phyloP scores from a whole-genome alignment of 2,329 filamentous ascomycete genomes.

The Paecilomyces variotii region DNA sequence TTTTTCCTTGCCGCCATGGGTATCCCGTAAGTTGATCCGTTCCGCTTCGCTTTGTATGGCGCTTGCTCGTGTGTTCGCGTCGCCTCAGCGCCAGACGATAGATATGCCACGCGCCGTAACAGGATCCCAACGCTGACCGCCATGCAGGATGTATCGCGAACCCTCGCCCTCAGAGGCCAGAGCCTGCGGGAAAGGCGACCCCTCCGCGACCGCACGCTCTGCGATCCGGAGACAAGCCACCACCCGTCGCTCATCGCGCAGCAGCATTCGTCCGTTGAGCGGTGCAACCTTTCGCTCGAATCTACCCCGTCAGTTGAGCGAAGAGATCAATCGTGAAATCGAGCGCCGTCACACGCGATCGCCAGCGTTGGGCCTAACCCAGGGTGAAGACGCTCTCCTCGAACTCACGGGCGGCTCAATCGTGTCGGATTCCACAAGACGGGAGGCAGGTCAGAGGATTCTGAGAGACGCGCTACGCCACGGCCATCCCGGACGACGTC shows the following conservation, averaged over 20 bases:
- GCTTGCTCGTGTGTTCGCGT: conserved; percentile 7
- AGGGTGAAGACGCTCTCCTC: conserved; percentile 18
- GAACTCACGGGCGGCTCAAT: conserved; percentile 2
- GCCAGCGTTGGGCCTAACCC: conserved; percentile 15
- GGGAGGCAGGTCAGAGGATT: conserved; percentile 26
- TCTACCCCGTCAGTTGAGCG: conserved; percentile 19
- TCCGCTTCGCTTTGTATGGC: conserved; percentile 4
- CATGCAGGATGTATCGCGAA: conserved; percentile 46
- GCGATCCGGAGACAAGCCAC: conserved; percentile 48
- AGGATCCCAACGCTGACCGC: conserved; percentile 12
- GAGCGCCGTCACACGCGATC: conserved; percentile 21
- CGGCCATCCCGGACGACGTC: conserved; percentile 22
- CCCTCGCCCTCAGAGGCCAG: conserved; percentile 40
- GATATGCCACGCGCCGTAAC: conserved; percentile 1
- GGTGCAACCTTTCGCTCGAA: conserved; percentile 20
- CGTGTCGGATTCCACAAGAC: conserved; percentile 19
- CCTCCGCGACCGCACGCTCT: conserved; percentile 46
- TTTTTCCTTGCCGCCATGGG: conserved; percentile 24
- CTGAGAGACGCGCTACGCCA: conserved; percentile 28
- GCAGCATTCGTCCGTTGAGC: conserved; percentile 18
- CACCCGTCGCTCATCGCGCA: conserved; percentile 24
- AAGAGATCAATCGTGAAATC: conserved; percentile 17
- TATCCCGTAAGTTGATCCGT: conserved; percentile 31
- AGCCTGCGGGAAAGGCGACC: conserved; percentile 43
- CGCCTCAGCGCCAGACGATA: conserved; percentile 4